These are phyloP conservation scores for Astrephomene gubernaculifera DNA, from an alignment of 139 green algal genomes.

Conservation along the genomic window DNA sequence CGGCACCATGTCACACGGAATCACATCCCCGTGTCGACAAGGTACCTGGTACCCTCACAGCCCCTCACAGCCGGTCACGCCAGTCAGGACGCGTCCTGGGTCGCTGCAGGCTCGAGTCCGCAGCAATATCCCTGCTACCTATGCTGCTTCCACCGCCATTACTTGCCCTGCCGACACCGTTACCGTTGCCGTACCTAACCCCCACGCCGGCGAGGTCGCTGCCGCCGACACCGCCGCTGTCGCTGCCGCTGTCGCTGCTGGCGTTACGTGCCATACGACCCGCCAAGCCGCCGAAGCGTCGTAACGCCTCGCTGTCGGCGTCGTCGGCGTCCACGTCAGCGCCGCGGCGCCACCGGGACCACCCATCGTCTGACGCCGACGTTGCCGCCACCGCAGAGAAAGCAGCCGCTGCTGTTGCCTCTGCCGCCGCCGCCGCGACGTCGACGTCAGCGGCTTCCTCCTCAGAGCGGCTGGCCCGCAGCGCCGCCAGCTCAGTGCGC, in stretches of 20 bases:
- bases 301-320: slow-evolving; percentile 1
- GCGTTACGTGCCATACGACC: neutral
- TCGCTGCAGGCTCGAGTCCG: neutral
- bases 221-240: neutral
- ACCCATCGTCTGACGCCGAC: no score
- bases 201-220: no score
- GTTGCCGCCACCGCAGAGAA: neutral
- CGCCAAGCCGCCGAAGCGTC: slow-evolving; percentile 11
- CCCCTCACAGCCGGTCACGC: slow-evolving; percentile 19
- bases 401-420: neutral
- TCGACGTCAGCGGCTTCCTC: neutral
- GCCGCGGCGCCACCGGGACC: no score
- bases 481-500: slow-evolving; percentile 23
- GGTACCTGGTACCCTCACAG: no score
- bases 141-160: neutral
- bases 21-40: no score
- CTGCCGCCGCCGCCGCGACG: neutral
- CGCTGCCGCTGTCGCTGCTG: neutral
- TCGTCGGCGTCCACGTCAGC: neutral
- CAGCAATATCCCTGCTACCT: neutral
- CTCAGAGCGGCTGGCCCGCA: neutral
- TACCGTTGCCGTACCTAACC: neutral
- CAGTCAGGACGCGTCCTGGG: slow-evolving; percentile 28
- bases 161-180: neutral
- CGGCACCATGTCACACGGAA: no score